phyloP scores from a whole-genome alignment of 257 asterid species.

The Rehmannia glutinosa region DNA sequence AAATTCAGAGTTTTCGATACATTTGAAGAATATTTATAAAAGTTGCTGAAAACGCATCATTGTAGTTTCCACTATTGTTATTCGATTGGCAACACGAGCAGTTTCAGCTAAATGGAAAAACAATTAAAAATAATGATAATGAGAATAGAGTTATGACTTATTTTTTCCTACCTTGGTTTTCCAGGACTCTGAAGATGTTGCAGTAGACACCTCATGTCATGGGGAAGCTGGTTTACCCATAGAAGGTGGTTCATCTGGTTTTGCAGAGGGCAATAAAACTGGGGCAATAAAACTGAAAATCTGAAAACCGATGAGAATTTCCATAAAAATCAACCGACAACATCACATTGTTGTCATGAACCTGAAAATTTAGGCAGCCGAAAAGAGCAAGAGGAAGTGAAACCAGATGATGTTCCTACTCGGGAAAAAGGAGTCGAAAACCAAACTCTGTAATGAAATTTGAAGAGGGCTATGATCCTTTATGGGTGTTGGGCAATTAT shows the following conservation, averaged over 20 bases:
- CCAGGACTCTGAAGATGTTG: not conserved
- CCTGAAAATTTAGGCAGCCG: not conserved
- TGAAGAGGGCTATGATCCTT: slow-evolving; percentile 27
- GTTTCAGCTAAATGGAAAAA: not conserved
- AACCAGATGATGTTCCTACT: not conserved
- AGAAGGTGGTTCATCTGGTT: not conserved
- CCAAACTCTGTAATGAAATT: slow-evolving; percentile 8
- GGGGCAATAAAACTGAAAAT: not conserved
- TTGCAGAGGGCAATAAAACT: not conserved
- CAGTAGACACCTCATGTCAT: not conserved
- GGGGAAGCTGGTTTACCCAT: not conserved
- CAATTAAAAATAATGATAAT: too few relatives aligned
- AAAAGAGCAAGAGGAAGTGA: slow-evolving; percentile 1
- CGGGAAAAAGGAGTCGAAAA: slow-evolving; percentile 15
- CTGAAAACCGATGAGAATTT: not conserved
- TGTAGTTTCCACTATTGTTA: not conserved
- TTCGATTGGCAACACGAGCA: not conserved
- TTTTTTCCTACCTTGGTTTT: not conserved
- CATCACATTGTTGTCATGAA: not conserved
- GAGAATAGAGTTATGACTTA: not conserved
- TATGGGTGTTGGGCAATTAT: slow-evolving; percentile 7
- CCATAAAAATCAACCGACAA: not conserved
- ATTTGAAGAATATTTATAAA: not conserved
- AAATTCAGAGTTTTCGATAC: not conserved
- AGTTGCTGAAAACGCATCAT: not conserved